phyloP scores from a whole-genome alignment of 345 rosid genomes.

The Gossypium mustelinum region DNA sequence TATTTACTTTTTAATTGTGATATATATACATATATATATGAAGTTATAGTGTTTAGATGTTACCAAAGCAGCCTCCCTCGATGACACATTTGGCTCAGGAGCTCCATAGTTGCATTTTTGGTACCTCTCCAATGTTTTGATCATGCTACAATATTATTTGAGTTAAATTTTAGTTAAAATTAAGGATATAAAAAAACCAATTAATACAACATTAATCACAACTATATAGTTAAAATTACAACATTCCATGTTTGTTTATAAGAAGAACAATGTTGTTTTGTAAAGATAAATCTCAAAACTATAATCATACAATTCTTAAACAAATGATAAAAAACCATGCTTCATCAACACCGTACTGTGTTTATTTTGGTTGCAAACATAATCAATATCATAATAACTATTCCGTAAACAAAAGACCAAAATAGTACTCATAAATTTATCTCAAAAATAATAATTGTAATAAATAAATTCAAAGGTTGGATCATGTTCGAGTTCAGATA shows the following conservation, averaged over 20 bases:
- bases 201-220: neutral
- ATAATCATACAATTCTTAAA: neutral
- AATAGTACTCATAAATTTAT: no score
- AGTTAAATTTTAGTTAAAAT: neutral
- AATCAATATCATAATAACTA: neutral
- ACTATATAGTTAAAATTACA: neutral
- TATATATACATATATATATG: no score
- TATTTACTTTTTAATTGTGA: no score
- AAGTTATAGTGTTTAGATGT: conserved; percentile 3
- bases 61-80: conserved; percentile 82
- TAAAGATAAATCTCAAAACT: neutral
- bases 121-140: conserved; percentile 94
- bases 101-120: conserved; percentile 96
- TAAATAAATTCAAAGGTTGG: neutral
- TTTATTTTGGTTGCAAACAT: neutral
- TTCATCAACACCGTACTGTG: neutral
- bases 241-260: no score
- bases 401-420: no score
- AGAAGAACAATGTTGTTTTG: no score
- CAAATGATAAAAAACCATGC: neutral
- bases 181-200: neutral
- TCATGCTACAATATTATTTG: conserved; percentile 48
- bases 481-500: neutral
- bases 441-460: neutral
- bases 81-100: conserved; percentile 70